phyloP scores from a whole-genome alignment of 1,284 basidiomycete genomes.

The Trametes sp. region DNA sequence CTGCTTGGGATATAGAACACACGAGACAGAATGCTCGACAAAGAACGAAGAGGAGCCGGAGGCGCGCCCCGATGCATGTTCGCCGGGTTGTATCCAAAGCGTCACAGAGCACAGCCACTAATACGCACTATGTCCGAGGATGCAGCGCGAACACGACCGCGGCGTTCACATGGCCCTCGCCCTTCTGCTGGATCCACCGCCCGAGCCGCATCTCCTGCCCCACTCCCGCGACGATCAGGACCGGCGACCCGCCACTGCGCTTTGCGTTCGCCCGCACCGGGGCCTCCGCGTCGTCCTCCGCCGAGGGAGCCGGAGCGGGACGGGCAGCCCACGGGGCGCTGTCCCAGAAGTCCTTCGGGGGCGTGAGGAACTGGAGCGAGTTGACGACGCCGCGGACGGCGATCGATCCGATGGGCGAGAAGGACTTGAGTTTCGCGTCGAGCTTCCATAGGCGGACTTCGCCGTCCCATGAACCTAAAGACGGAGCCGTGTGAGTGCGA shows the following conservation, averaged over 20 bases:
- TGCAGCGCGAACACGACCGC: slow-evolving; percentile 67
- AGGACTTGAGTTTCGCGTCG: slow-evolving; percentile 77
- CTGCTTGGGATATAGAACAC: too few species aligned
- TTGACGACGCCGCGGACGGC: slow-evolving; percentile 86
- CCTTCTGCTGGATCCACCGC: slow-evolving; percentile 85
- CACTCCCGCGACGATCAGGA: slow-evolving; percentile 81
- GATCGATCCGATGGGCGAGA: slow-evolving; percentile 71
- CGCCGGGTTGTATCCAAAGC: neutral
- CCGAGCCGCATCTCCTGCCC: slow-evolving; percentile 91
- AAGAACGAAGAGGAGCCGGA: too few species aligned
- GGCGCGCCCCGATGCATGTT: too few species aligned
- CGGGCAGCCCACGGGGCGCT: slow-evolving; percentile 51
- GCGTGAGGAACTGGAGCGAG: slow-evolving; percentile 82
- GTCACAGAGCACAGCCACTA: slow-evolving; percentile 19
- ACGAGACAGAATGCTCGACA: too few species aligned
- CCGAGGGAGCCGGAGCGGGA: slow-evolving; percentile 1
- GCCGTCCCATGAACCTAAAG: slow-evolving; percentile 91
- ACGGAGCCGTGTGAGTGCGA: slow-evolving; percentile 17
- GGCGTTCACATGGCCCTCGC: slow-evolving; percentile 75
- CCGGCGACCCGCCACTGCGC: slow-evolving; percentile 41
- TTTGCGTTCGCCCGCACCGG: slow-evolving; percentile 17
- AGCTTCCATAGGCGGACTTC: slow-evolving; percentile 90
- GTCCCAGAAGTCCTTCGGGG: slow-evolving; percentile 59
- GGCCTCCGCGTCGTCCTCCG: slow-evolving; percentile 12
- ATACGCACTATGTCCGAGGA: slow-evolving; percentile 45